Base-by-base conservation (phyloP, 2,329 filamentous ascomycete species). In the Epicoccum nigrum region DNA sequence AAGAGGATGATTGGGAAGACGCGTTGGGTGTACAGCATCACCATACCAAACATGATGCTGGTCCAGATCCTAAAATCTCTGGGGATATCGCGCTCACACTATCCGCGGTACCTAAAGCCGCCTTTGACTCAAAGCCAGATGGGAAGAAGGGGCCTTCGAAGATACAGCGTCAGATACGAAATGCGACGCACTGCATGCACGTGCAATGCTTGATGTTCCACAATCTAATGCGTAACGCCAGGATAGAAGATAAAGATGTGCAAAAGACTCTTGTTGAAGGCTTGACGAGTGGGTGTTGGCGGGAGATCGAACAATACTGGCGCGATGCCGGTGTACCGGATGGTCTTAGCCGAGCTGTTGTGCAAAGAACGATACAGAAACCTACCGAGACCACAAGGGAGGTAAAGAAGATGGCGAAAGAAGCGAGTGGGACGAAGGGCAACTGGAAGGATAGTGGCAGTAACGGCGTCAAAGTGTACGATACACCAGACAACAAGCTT, bases 131-230 rank as follows among this genome's bases (percentile, higher is more conserved):
- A 1, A 64, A 56, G 51, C 78, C 81, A 7, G 80, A 87, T n/a
- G 73, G 76, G 15, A 96, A 90, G 73, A 96, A 93, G 68, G 92
- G 91, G 0, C 89, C 90, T 0, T 88, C 89, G 2, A 96, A 96
- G 74, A 84, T 88, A 21, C 91, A 97, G 68, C 85, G 90, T 43
- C 83, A 86, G 54, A 88, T 93, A 48, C 83, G 94, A 20, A 83
- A 86, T 27, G 81, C 86, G 3, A 92, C 91, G 0, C 94, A 99
- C 72, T 89, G 90, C 62, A 81, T 96, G 60, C 94, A 99, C 72
- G 92, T 97, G 2, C 86, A 95, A 69, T 84, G 86, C 44, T 77
- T 99, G 13, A 81, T 99, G 53, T 97, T 88, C 81, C 92, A 97
- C 70, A 97, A 97, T 67, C 84, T 90, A 0, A 74, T 94, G 12